phyloP scores from a whole-genome alignment of 495 filamentous ascomycete species.

The Aspergillus carlsbadensis region DNA sequence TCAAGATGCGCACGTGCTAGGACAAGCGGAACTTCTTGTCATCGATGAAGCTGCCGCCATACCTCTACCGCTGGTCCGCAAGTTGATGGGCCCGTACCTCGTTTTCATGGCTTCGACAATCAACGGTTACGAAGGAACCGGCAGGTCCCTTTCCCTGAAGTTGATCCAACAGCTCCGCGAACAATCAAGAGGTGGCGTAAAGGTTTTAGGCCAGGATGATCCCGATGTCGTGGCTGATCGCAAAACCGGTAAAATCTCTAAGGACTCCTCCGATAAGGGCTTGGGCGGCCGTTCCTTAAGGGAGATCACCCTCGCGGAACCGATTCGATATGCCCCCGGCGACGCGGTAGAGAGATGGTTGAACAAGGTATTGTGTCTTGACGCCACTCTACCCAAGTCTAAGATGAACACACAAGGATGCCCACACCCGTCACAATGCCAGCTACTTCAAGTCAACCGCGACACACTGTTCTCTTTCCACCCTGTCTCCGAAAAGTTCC shows the following conservation, averaged over 20 bases:
- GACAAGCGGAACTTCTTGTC: slow-evolving; percentile 92
- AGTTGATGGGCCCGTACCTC: slow-evolving; percentile 95
- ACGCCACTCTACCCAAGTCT: slow-evolving; percentile 81
- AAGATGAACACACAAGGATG: slow-evolving; percentile 74
- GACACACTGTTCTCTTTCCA: slow-evolving; percentile 99
- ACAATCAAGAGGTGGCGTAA: slow-evolving; percentile 67
- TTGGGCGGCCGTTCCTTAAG: slow-evolving; percentile 77
- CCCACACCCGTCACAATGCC: slow-evolving; percentile 85
- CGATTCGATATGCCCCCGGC: slow-evolving; percentile 89
- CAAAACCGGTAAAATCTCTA: slow-evolving; percentile 64
- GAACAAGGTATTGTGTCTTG: slow-evolving; percentile 89
- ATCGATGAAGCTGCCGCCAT: slow-evolving; percentile 99
- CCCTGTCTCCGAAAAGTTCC: slow-evolving; percentile 93
- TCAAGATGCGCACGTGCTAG: slow-evolving; percentile 89
- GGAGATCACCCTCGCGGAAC: slow-evolving; percentile 89
- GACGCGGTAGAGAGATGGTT: slow-evolving; percentile 96
- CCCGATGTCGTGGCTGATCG: slow-evolving; percentile 72
- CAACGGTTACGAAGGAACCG: slow-evolving; percentile 98
- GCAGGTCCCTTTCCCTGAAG: slow-evolving; percentile 91
- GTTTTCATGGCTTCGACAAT: slow-evolving; percentile 99
- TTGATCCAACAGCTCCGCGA: slow-evolving; percentile 96
- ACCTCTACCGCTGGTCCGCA: slow-evolving; percentile 85
- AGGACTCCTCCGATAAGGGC: slow-evolving; percentile 56
- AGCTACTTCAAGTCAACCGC: slow-evolving; percentile 90
- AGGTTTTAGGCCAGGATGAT: slow-evolving; percentile 48